Base-by-base conservation (phyloP, 495 filamentous ascomycete species). In the Hapsidospora chrysogenum region DNA sequence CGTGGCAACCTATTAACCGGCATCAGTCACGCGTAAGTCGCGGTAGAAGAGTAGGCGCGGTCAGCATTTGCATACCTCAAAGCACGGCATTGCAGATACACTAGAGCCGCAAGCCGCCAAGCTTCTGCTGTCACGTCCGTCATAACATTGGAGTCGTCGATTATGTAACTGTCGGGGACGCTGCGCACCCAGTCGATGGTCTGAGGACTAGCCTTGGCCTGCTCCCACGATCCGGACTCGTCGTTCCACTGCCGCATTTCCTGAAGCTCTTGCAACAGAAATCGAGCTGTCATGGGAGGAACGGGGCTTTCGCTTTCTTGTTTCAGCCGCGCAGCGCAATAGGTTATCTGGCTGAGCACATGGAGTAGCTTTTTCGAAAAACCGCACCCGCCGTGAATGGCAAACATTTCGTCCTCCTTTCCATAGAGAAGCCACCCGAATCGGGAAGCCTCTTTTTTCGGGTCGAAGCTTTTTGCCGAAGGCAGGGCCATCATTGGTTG, bases 401-500 rank as follows among this genome's bases (percentile, higher is more conserved):
- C 19, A 23, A 26, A 18, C 18, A 32, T 27, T 14, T 39, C 29
- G 5, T 16, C 19, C n/a, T 2, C 17, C 13, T 25, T 25, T 15
- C 37, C 37, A 21, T 31, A 31, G 5, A 32, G 29, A 2, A 39
- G 30, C 37, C 37, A 39, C 7, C 19, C 13, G 26, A 36, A 36
- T 19, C 33, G 33, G 17, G 4, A 11, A 16, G 20, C 33, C n/a
- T 36, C 20, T 15, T 16, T 26, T 8, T 27, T 22, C 3, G 20
- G 22, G 11, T 36, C 20, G 10, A 36, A 27, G 7, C 4, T 17
- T 4, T 11, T 3, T 9, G 20, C 20, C 1, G 11, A 28, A 2
- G 21, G 3, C 4, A 36, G 33, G 8, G 31, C 4, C 9, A 21
- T 17, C 33, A 36, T 36, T 10, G 26, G 20, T 16, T 36, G 20